A percentile compares a stretch with the other conserved stretches of the same genome.
Evolutionary conservation across 345 rosid genomes (phyloP).

Genomic region (Arabidopsis thaliana): TAIR10.1 NC_003076.8:20546001-20546500

Average conservation of each 20-base stretch:
- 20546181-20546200: constrained; percentile 2
- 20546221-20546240: not conserved
- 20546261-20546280: constrained; percentile 32
- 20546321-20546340: constrained; percentile 23
- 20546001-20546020: not conserved
- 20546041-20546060: not conserved
- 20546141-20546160: not conserved
- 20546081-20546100: not conserved
- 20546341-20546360: constrained; percentile 27
- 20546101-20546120: not conserved
- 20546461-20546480: constrained; percentile 38
- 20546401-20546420: constrained; percentile 37
- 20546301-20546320: constrained; percentile 16
- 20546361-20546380: constrained; percentile 32
- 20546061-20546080: not conserved
- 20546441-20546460: constrained; percentile 30
- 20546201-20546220: constrained; percentile 3
- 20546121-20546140: not conserved
- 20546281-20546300: not conserved
- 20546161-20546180: not conserved
- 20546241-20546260: constrained; percentile 1
- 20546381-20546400: constrained; percentile 29
- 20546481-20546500: constrained; percentile 40
- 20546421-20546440: constrained; percentile 46
- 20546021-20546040: not conserved